Conservation (phyloP, 176 grass and related monocot species). For the Avena atlantica region DNA sequence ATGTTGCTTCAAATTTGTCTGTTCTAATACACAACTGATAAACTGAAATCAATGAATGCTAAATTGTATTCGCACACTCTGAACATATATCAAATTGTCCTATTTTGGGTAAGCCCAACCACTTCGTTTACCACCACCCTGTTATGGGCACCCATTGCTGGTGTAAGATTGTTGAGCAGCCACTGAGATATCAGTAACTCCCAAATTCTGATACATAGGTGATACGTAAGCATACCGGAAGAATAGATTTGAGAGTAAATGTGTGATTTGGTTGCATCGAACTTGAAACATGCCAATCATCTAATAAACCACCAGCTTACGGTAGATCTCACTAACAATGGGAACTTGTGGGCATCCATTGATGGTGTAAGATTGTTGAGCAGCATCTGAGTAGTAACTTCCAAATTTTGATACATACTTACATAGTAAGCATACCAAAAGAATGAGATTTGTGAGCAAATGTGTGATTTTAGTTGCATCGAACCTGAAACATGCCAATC, state of each 20-base stretch:
- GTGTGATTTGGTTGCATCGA: neutral
- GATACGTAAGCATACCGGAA: neutral
- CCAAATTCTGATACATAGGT: neutral
- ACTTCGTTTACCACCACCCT: neutral
- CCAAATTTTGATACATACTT: neutral
- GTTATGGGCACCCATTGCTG: neutral
- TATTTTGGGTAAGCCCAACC: neutral
- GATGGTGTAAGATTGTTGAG: neutral
- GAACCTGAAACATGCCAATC: neutral
- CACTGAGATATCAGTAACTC: neutral
- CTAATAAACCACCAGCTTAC: conserved; percentile 1
- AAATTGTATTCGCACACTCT: neutral
- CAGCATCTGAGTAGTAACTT: neutral
- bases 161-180: neutral
- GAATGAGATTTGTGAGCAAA: neutral
- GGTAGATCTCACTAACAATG: neutral
- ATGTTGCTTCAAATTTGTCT: neutral
- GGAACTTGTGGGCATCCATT: neutral
- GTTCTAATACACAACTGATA: neutral
- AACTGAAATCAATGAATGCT: conserved; percentile 12
- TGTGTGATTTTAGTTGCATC: neutral
- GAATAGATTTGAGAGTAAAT: neutral
- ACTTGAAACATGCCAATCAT: neutral
- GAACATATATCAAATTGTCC: neutral
- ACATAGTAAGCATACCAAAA: neutral